phyloP scores from a whole-genome alignment of 2,329 filamentous ascomycete species.

The Piedraia hortae region DNA sequence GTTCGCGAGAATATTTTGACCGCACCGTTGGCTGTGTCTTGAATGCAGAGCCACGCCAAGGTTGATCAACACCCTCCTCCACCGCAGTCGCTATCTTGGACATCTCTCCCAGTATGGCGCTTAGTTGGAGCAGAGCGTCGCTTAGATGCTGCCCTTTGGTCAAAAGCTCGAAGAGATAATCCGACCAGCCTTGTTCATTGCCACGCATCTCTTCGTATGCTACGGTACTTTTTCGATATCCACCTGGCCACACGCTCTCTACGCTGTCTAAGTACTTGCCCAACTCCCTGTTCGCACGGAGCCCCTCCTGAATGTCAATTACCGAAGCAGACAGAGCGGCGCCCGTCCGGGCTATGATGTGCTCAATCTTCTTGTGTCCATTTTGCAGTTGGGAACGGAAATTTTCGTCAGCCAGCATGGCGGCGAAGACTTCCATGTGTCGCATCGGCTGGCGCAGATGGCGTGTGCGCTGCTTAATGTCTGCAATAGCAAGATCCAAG shows the following conservation, averaged over 20 bases:
- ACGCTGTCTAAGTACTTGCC: constrained; percentile 45
- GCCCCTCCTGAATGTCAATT: constrained; percentile 51
- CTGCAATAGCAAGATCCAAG: constrained; percentile 46
- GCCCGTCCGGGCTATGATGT: constrained; percentile 58
- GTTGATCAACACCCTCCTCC: constrained; percentile 34
- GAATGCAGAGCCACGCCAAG: constrained; percentile 2
- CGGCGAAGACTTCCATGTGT: constrained; percentile 58
- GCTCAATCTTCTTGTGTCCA: constrained; percentile 76
- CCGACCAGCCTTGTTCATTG: constrained; percentile 74
- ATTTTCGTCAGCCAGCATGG: constrained; percentile 57
- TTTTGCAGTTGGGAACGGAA: constrained; percentile 62
- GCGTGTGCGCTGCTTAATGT: constrained; percentile 54
- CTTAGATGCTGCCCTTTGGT: constrained; percentile 44
- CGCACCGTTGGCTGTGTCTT: constrained; percentile 2
- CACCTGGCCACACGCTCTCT: constrained; percentile 23
- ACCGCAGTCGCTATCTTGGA: constrained; percentile 55
- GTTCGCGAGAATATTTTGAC: constrained; percentile 4
- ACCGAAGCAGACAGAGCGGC: constrained; percentile 48
- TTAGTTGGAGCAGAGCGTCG: constrained; percentile 40
- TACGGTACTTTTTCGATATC: constrained; percentile 32
- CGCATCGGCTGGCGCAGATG: constrained; percentile 60
- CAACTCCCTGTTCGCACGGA: constrained; percentile 49
- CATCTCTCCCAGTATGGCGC: constrained; percentile 59
- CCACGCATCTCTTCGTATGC: constrained; percentile 78
- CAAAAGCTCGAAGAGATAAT: constrained; percentile 50